A percentile compares a stretch with the other conserved stretches of the same genome.
phyloP scores from a whole-genome alignment of 768 basidiomycete genomes.

The Chalciporus pseudorubinellus region DNA sequence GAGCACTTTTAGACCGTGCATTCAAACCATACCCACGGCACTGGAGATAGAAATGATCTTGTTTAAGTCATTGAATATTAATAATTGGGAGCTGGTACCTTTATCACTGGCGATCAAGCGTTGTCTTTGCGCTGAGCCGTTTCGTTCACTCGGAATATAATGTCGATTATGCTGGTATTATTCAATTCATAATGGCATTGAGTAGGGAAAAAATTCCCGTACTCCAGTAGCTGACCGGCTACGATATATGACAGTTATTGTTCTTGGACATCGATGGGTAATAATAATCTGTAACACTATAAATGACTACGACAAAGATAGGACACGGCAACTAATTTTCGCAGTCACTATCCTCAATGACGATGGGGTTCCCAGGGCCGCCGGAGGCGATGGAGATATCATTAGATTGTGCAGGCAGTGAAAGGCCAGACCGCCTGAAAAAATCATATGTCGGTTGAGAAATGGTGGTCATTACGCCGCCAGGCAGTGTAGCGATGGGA shows the following conservation, averaged over 20 bases:
- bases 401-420: constrained; percentile 1
- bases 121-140: too few relatives aligned
- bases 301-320: not conserved
- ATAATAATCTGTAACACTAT: too few relatives aligned
- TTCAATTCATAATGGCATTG: too few relatives aligned
- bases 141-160: not conserved
- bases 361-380: constrained; percentile 21
- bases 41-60: too few relatives aligned
- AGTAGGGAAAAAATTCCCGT: too few relatives aligned
- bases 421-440: constrained; percentile 4
- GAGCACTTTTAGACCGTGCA: constrained; percentile 52
- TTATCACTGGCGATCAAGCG: too few relatives aligned
- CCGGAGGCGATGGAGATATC: constrained; percentile 8
- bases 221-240: too few relatives aligned
- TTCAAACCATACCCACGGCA: too few relatives aligned
- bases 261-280: not conserved
- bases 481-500: not conserved
- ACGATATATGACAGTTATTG: too few relatives aligned
- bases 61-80: too few relatives aligned
- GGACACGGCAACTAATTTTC: constrained; percentile 7
- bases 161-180: too few relatives aligned
- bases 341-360: constrained; percentile 21
- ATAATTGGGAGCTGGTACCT: too few relatives aligned
- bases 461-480: not conserved
- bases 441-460: not conserved